Percentiles rank a stretch among this genome's conserved stretches.
phyloP scores from a whole-genome alignment of 1,139 yeast species.

The Insectozyma bohioensis region DNA sequence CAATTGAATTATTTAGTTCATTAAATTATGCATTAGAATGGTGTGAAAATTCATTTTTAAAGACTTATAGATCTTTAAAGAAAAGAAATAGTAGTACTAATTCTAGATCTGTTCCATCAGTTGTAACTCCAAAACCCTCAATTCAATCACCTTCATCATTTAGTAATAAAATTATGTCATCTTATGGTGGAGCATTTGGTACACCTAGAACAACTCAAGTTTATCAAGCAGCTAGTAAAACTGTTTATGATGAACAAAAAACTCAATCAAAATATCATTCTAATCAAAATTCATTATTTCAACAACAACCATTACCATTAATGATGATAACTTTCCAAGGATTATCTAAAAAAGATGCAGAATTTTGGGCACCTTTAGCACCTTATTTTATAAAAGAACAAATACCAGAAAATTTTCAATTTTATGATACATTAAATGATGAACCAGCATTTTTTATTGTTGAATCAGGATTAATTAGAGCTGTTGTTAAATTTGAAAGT shows the following conservation, averaged over 20 bases:
- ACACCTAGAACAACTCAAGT: constrained; percentile 68
- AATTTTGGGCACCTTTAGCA: constrained; percentile 62
- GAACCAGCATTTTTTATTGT: constrained; percentile 62
- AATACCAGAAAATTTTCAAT: constrained; percentile 48
- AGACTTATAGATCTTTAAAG: constrained; percentile 52
- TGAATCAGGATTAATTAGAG: constrained; percentile 76
- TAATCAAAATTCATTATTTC: constrained; percentile 29
- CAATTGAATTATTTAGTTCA: constrained; percentile 66
- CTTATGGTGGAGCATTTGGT: constrained; percentile 26
- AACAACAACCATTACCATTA: constrained; percentile 65
- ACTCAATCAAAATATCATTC: constrained; percentile 31
- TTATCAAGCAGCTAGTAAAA: constrained; percentile 59
- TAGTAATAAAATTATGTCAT: constrained; percentile 13
- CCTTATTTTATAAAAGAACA: constrained; percentile 52
- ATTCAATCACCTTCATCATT: constrained; percentile 13
- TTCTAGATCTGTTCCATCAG: constrained; percentile 11
- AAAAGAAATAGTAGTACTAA: constrained; percentile 15
- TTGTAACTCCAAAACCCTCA: constrained; percentile 13
- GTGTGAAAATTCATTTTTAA: constrained; percentile 90
- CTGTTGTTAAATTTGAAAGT: constrained; percentile 53
- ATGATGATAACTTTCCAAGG: constrained; percentile 72
- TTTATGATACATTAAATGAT: constrained; percentile 44
- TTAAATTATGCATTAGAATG: constrained; percentile 90
- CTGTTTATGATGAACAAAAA: constrained; percentile 44
- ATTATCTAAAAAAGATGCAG: constrained; percentile 56